Evolutionary conservation across 805 yeast genomes (phyloP).

Genomic region (Suhomyces pyralidae): DNA sequence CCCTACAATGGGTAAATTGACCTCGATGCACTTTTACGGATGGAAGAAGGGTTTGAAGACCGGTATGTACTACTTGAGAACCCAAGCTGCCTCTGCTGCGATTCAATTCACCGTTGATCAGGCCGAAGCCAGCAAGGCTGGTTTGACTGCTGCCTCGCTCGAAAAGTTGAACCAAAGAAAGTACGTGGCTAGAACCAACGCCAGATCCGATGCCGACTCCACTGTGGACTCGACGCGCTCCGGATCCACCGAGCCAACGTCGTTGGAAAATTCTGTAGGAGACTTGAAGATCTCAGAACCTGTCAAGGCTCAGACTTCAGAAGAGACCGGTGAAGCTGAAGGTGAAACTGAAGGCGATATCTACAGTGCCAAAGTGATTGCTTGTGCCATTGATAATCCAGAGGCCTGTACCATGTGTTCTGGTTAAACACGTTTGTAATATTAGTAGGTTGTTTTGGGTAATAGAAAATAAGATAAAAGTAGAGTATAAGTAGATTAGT

Average conservation of each 20-base stretch:
- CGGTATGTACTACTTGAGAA: slow-evolving; percentile 51
- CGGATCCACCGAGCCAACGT: slow-evolving; percentile 39
- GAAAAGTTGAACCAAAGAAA: slow-evolving; percentile 40
- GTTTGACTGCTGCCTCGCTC: slow-evolving; percentile 35
- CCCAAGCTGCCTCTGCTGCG: slow-evolving; percentile 96
- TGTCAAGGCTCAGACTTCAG: slow-evolving; percentile 12
- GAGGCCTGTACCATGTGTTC: slow-evolving; percentile 99
- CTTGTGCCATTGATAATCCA: slow-evolving; percentile 95
- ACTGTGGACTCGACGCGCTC: slow-evolving; percentile 21
- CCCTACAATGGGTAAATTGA: slow-evolving; percentile 38
- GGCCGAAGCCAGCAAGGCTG: slow-evolving; percentile 37
- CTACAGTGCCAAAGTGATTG: slow-evolving; percentile 88
- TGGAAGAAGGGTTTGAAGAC: slow-evolving; percentile 40
- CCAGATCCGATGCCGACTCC: slow-evolving; percentile 17
- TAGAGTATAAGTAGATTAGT: not conserved
- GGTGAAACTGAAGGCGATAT: slow-evolving; percentile 64
- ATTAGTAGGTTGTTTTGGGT: slow-evolving; percentile 6
- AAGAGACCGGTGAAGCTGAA: slow-evolving; percentile 12
- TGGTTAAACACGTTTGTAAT: slow-evolving; percentile 49
- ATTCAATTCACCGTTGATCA: slow-evolving; percentile 74
- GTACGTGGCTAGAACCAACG: slow-evolving; percentile 23
- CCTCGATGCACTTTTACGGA: slow-evolving; percentile 43
- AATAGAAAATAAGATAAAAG: not conserved
- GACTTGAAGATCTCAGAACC: slow-evolving; percentile 34
- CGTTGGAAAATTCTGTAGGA: slow-evolving; percentile 46